Evolutionary conservation across 192 early-diverging fungal species (phyloP), one percentile per base, ranked within the genome.

Genomic region (Coemansia sp.): DNA sequence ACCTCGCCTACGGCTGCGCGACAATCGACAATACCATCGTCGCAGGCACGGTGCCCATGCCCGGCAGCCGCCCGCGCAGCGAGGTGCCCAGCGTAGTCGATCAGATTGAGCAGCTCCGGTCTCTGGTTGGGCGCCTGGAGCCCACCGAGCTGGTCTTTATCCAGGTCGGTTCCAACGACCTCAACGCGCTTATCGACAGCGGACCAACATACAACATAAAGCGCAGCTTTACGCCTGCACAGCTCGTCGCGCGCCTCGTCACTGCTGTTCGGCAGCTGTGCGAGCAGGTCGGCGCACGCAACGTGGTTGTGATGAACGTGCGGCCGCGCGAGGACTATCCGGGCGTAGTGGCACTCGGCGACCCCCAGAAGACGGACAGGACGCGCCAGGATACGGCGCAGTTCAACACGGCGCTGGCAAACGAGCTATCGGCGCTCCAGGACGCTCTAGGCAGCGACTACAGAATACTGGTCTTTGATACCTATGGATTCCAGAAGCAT

Each of bases 301-400:
- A 33, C 10, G 52, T 73, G 7, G 44, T 73, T 8, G 42, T 73
- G 2, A 37, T 73, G 54, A 73, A 73, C 32, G 62, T 73, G 46
- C 56, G 69, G 4, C 47, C 69, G 3, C 52, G 69, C 23, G 57
- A 61, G 31, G 56, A 73, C 29, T 65, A 73, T 10, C 69, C 69
- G 13, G 44, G 40, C 25, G 41, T 73, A 3, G 19, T 73, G 7
- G 57, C 56, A 3, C 54, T 51, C 7, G 35, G 33, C 18, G 52
- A 49, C 44, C 39, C 54, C 11, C 33, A 39, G 2, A 23, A 26
- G 2, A 25, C 41, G 6, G 27, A 50, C 29, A 31, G 21, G 20
- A 57, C 63, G 7, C 38, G 29, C 8, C 19, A n/a, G 8, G 40
- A 37, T 34, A 73, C 62, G 3, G 17, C 34, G 1, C 28, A 25